Conservation (phyloP, 2,329 filamentous ascomycete genomes). For the Stagonosporopsis cucurbitacearum region DNA sequence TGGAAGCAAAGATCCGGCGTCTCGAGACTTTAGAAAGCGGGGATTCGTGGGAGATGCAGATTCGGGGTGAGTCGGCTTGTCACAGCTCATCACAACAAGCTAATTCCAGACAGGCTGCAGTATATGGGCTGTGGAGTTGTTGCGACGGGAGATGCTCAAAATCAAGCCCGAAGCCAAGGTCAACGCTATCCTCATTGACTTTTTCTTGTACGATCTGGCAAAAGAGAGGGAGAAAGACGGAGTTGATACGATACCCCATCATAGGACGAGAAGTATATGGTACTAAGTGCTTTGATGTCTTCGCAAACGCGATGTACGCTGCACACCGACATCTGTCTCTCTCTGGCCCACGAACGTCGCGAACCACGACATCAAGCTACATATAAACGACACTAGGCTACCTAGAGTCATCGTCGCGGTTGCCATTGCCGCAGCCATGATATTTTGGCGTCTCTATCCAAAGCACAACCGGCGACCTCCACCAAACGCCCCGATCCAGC, state of each 20-base stretch:
- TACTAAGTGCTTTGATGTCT: conserved; percentile 62
- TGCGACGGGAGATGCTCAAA: conserved; percentile 78
- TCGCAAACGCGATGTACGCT: neutral
- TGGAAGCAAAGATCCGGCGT: conserved; percentile 73
- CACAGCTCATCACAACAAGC: conserved; percentile 25
- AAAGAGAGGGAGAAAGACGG: conserved; percentile 74
- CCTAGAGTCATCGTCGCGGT: too few species aligned
- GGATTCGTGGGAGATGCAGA: conserved; percentile 80
- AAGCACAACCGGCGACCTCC: too few species aligned
- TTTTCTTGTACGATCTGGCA: conserved; percentile 94
- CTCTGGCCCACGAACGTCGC: too few species aligned
- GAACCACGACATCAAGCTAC: too few species aligned
- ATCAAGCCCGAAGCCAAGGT: conserved; percentile 72
- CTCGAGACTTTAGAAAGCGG: conserved; percentile 73
- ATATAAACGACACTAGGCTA: too few species aligned
- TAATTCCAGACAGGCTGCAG: conserved; percentile 70
- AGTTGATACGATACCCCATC: conserved; percentile 69
- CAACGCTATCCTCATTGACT: conserved; percentile 95
- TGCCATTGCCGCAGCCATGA: too few species aligned
- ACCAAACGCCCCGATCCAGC: too few species aligned
- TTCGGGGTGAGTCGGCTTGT: conserved; percentile 66
- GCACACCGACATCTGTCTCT: too few species aligned
- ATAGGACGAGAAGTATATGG: conserved; percentile 93
- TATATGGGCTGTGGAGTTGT: conserved; percentile 94
- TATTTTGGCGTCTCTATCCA: too few species aligned